Percentiles rank a stretch among this genome's conserved stretches.
Evolutionary conservation across 352 stramenopile genomes (phyloP).

Genomic region (Phytophthora citrophthora): DNA sequence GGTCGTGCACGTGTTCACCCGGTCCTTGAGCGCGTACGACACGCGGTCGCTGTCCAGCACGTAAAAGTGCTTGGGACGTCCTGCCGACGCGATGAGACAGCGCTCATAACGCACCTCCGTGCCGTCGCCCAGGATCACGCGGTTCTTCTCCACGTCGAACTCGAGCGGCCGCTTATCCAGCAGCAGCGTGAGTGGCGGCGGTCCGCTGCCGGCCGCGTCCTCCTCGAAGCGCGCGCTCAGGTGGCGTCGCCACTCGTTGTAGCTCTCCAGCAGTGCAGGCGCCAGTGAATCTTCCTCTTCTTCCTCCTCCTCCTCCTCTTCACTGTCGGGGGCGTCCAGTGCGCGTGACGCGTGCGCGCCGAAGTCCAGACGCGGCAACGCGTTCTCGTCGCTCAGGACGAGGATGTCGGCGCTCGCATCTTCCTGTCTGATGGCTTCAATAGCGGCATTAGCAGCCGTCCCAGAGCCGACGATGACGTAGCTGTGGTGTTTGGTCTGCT

Average conservation of each 20-base stretch:
- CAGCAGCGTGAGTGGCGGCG: slow-evolving; percentile 71
- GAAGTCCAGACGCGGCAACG: slow-evolving; percentile 67
- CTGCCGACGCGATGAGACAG: slow-evolving; percentile 87
- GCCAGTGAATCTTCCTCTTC: slow-evolving; percentile 38
- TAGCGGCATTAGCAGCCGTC: slow-evolving; percentile 89
- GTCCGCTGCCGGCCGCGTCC: slow-evolving; percentile 42
- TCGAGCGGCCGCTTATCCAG: slow-evolving; percentile 77
- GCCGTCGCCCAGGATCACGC: slow-evolving; percentile 81
- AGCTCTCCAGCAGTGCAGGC: slow-evolving; percentile 78
- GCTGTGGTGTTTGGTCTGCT: slow-evolving; percentile 80
- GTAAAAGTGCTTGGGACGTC: slow-evolving; percentile 87
- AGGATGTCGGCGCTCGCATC: slow-evolving; percentile 84
- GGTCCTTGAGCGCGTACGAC: slow-evolving; percentile 83
- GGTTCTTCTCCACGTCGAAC: slow-evolving; percentile 89
- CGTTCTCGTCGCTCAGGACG: slow-evolving; percentile 86
- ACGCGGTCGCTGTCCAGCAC: slow-evolving; percentile 87
- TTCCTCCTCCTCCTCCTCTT: slow-evolving; percentile 15
- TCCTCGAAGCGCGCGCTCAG: slow-evolving; percentile 82
- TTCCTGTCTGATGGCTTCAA: slow-evolving; percentile 91
- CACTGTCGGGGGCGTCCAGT: neutral
- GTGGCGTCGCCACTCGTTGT: slow-evolving; percentile 92
- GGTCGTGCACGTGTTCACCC: slow-evolving; percentile 87
- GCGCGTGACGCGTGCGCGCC: neutral
- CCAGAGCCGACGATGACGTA: slow-evolving; percentile 92
- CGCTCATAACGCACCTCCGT: slow-evolving; percentile 86